These are phyloP conservation scores for Tricharina praecox DNA, from an alignment of 495 filamentous ascomycete species.

Conservation along the genomic window DNA sequence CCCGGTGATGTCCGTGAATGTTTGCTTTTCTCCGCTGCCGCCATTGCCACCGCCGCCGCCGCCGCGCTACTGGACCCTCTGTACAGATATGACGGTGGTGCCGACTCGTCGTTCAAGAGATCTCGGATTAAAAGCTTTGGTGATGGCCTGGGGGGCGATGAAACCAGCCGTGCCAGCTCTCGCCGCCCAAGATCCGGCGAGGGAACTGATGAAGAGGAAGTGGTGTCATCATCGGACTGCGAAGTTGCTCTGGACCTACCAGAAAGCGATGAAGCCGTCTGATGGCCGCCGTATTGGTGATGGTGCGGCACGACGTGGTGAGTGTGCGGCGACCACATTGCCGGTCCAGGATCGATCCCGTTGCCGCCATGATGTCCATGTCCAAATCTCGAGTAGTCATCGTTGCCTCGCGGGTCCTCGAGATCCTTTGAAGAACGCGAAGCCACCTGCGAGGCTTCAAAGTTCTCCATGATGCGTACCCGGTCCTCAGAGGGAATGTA, in stretches of 20 bases:
- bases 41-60: not conserved
- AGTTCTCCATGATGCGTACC: conserved; percentile 2
- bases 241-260: not conserved
- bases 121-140: no score
- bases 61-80: not conserved
- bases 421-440: not conserved
- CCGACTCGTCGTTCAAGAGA: conserved; percentile 1
- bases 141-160: not conserved
- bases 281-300: not conserved
- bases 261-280: not conserved
- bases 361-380: no score
- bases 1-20: no score
- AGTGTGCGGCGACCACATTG: no score
- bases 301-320: no score
- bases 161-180: not conserved
- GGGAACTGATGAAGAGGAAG: not conserved
- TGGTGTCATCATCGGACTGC: conserved; percentile 3
- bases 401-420: not conserved
- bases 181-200: not conserved
- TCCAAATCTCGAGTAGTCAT: not conserved
- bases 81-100: not conserved
- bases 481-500: conserved; percentile 1
- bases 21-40: no score
- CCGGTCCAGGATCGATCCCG: no score
- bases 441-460: conserved; percentile 3